Conservation (phyloP, 441 rosid species). For the Isatis lusitanica region DNA sequence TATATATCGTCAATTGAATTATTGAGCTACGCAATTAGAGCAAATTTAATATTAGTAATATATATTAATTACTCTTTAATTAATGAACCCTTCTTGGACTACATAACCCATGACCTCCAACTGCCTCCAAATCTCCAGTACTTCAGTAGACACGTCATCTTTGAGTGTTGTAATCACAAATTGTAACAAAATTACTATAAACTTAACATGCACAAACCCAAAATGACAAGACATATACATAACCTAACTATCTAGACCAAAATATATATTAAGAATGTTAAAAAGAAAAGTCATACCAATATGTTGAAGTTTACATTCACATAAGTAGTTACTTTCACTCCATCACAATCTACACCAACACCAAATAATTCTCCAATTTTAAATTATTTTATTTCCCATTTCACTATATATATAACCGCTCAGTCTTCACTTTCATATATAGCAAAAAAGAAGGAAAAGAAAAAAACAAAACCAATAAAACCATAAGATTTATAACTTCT, state of each 20-base stretch:
- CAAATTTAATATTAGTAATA: not conserved
- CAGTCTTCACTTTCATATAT: not conserved
- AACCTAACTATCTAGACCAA: conserved; percentile 27
- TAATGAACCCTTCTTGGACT: not conserved
- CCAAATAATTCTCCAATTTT: conserved; percentile 16
- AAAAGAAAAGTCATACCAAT: conserved; percentile 17
- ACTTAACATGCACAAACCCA: conserved; percentile 25
- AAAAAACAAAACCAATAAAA: not conserved
- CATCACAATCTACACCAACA: conserved; percentile 30
- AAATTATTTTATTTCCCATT: not conserved
- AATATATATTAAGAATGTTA: not conserved
- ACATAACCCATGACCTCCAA: conserved; percentile 14
- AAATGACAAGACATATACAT: conserved; percentile 20
- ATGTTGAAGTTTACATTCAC: conserved; percentile 11
- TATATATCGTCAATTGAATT: conserved; percentile 2
- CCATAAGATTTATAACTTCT: not conserved
- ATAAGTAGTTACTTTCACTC: conserved; percentile 27
- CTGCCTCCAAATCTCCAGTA: not conserved
- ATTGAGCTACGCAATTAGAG: not conserved
- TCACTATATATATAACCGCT: conserved; percentile 19
- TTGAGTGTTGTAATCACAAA: conserved; percentile 17
- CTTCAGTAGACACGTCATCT: conserved; percentile 17
- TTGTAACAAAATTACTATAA: conserved; percentile 20
- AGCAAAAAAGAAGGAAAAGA: not conserved
- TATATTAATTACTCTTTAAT: not conserved